Base-by-base conservation (phyloP, 2,329 filamentous ascomycete species). In the Colletotrichum spaethianum region DNA sequence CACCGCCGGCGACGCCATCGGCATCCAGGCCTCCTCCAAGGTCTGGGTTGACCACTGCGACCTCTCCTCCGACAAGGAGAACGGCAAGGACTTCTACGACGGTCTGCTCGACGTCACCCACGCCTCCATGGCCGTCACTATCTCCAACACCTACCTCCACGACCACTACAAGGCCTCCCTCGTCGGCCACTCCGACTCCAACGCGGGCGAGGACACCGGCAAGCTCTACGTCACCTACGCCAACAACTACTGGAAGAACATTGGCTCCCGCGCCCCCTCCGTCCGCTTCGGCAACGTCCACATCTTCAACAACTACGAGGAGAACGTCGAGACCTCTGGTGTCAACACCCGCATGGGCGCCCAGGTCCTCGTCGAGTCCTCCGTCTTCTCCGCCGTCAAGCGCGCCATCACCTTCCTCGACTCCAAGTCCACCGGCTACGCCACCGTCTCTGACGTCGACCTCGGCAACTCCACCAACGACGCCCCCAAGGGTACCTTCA, bases 41-140 rank as follows among this genome's bases (percentile, higher is more conserved):
- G 84, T 90, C 77, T 93, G 91, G 91, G 82, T 93, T 61, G 91
- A 93, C 82, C 91, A 93, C 83, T 85, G 86, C 78, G 91, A 93
- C 74, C 84, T 93, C 28, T 90, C 87, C 5, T 90, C 88, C 31
- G 87, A 92, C 81, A 78, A 79, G 42, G 83, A 86, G 76, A 84
- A 89, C 78, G 89, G 86, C 83, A 93, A 93, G 83, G 90, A 93
- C 83, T 92, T 88, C 83, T 93, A 92, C 78, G 92, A 93, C 68
- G 91, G 92, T 40, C 86, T 93, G 1, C 81, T 91, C 57, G 92
- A 93, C 76, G 82, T 87, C 62, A 92, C 87, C 61, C 91, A 92
- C 81, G 92, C 84, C 57, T 83, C 87, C 12, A 90, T 93, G 82
- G 93, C 83, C 77, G 80, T 92, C 69, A 92, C 87, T 67, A 78